These are phyloP conservation scores for Wolfiporia cocos DNA, from an alignment of 1,284 basidiomycete genomes.

Conservation along the genomic window DNA sequence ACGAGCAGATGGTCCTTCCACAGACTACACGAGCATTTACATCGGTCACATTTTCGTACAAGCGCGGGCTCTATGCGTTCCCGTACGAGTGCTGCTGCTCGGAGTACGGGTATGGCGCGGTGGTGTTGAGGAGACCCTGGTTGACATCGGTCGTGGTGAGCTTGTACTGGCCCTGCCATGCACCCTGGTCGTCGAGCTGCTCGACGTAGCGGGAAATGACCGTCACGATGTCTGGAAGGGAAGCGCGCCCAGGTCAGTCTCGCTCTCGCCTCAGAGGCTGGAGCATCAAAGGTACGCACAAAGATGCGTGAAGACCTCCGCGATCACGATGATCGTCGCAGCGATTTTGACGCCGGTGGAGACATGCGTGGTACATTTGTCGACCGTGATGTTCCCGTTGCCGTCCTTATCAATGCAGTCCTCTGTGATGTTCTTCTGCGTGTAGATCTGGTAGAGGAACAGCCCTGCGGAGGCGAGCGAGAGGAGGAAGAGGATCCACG, in stretches of 20 bases:
- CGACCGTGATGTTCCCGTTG: slow-evolving; percentile 17
- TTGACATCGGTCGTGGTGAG: slow-evolving; percentile 17
- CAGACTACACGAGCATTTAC: too few relatives aligned
- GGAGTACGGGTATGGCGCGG: slow-evolving; percentile 23
- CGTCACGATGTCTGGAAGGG: slow-evolving; percentile 22
- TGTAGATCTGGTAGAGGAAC: slow-evolving; percentile 25
- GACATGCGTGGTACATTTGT: slow-evolving; percentile 15
- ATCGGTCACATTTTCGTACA: too few relatives aligned
- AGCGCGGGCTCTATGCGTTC: too few relatives aligned
- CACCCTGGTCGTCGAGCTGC: slow-evolving; percentile 25
- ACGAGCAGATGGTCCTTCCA: too few relatives aligned
- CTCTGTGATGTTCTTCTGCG: slow-evolving; percentile 20
- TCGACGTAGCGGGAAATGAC: slow-evolving; percentile 25
- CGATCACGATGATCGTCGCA: slow-evolving; percentile 18
- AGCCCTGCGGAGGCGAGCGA: slow-evolving; percentile 40
- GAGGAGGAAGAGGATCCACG: slow-evolving; percentile 40
- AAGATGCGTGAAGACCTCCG: slow-evolving; percentile 42
- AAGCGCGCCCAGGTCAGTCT: background rate
- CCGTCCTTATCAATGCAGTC: slow-evolving; percentile 13
- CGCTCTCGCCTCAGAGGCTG: background rate
- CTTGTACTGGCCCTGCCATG: slow-evolving; percentile 20
- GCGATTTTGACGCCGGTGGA: slow-evolving; percentile 21
- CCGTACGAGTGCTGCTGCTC: slow-evolving; percentile 24
- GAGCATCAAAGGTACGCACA: slow-evolving; percentile 31
- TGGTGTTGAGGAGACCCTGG: slow-evolving; percentile 22